Base-by-base conservation (phyloP, 371 early-diverging fungal species). In the Batkoa obscura region DNA sequence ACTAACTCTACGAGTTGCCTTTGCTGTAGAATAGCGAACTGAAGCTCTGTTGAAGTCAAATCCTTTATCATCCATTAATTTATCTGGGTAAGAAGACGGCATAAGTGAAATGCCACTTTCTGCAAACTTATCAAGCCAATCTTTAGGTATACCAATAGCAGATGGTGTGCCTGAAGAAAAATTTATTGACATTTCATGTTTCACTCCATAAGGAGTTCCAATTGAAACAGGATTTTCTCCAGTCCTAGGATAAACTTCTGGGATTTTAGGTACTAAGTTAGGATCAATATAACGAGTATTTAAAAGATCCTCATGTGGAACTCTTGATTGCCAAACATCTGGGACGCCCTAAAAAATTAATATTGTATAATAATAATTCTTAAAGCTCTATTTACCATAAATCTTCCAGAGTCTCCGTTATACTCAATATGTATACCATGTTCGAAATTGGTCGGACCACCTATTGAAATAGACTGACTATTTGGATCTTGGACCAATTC, bases 381-480 rank as follows among this genome's bases (percentile, higher is more conserved):
- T n/a, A n/a, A n/a, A 35, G 37, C 15, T 41, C 3, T 17, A 12
- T 37, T 61, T 66, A 72, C 79, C 78, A 77, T 75, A 49, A 70
- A 79, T 63, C 74, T 73, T 38, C 78, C 76, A 54, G 72, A 72
- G 32, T 74, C 68, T 43, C 62, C 64, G 56, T 79, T 72, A 58
- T 71, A 79, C 46, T 77, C 80, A 4, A 79, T 76, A 67, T 79
- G 80, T 60, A 79, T 76, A 10, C 80, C 78, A 53, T 79, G 80
- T 57, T 79, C 78, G 43, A 79, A 70, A 53, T 74, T 72, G 0
- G 80, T 79, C 5, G 80, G 80, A 38, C 73, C 72, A 37, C 80
- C 70, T 37, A 79, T 79, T 6, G 47, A 39, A 39, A 39, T n/a
- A n/a, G n/a, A n/a, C n/a, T n/a, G n/a, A n/a, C n/a, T n/a, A n/a